A percentile compares a stretch with the other conserved stretches of the same genome.
Evolutionary conservation across 2,329 filamentous ascomycete genomes (phyloP).

Genomic region (Dactylellina drechsleri): DNA sequence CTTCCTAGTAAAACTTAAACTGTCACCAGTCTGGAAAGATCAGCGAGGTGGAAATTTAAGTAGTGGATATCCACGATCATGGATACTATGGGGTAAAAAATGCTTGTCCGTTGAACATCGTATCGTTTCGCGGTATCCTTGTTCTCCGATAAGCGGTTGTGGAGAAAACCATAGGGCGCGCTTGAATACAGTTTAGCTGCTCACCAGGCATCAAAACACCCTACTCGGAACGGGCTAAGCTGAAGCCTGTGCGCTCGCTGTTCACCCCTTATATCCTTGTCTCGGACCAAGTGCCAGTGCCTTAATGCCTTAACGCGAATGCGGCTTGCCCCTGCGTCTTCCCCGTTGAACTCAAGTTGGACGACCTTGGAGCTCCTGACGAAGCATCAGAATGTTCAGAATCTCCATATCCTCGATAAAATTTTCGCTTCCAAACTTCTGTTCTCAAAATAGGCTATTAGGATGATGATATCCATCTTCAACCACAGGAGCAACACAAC

Average conservation of each 20-base stretch:
- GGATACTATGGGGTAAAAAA: neutral
- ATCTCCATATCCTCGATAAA: too few relatives aligned
- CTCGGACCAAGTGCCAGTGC: neutral
- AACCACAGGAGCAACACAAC: too few relatives aligned
- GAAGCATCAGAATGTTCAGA: too few relatives aligned
- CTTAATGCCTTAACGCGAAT: constrained; percentile 12
- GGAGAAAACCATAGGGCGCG: constrained; percentile 7
- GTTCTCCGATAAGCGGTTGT: constrained; percentile 12
- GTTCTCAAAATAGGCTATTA: too few relatives aligned
- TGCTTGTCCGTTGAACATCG: constrained; percentile 2
- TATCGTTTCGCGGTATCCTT: neutral
- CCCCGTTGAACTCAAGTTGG: neutral
- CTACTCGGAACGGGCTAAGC: constrained; percentile 18
- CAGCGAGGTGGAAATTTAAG: constrained; percentile 12
- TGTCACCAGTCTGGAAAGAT: constrained; percentile 4
- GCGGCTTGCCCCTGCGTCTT: constrained; percentile 8
- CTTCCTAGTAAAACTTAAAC: neutral
- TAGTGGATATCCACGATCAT: constrained; percentile 3
- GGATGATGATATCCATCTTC: too few relatives aligned
- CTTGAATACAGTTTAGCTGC: constrained; percentile 11
- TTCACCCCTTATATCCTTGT: constrained; percentile 10
- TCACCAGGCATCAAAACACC: constrained; percentile 17
- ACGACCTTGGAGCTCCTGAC: constrained; percentile 4
- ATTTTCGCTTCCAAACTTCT: too few relatives aligned
- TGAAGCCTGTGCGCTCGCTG: too few relatives aligned